Evolutionary conservation across 2,329 filamentous ascomycete genomes (phyloP).

Genomic region (Calonectria honghensis): DNA sequence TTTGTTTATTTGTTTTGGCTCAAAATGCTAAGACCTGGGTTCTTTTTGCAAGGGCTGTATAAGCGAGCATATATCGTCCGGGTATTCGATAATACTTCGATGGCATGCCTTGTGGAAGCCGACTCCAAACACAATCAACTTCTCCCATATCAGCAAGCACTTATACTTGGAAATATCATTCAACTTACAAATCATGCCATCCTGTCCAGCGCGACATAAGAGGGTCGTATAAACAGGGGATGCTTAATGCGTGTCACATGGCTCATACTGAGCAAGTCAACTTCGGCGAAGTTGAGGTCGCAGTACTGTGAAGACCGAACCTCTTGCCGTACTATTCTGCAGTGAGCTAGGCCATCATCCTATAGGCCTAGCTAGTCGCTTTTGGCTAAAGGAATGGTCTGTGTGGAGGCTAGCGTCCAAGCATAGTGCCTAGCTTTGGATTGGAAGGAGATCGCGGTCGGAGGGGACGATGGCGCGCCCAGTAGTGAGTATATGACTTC

Average conservation of each 20-base stretch:
- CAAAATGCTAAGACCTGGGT: no score
- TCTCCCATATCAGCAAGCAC: background rate
- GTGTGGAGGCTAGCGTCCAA: background rate
- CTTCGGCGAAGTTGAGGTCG: background rate
- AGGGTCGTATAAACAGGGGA: background rate
- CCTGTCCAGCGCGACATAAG: background rate
- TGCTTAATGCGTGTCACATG: background rate
- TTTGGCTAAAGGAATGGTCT: background rate
- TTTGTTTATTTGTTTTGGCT: no score
- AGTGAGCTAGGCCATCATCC: no score
- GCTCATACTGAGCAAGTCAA: background rate
- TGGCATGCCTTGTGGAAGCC: background rate
- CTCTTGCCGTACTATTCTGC: no score
- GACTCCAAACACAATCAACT: background rate
- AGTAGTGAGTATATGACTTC: background rate
- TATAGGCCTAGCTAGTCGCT: no score
- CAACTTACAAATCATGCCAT: background rate
- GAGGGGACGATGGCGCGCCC: background rate
- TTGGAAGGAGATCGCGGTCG: background rate
- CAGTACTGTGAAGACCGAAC: no score
- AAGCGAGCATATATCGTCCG: background rate
- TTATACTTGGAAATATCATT: background rate
- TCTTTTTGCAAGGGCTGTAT: background rate
- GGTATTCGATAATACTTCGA: background rate
- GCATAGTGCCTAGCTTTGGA: background rate